phyloP scores from a whole-genome alignment of 2,329 filamentous ascomycete genomes.

The Fusarium pseudonygamai region DNA sequence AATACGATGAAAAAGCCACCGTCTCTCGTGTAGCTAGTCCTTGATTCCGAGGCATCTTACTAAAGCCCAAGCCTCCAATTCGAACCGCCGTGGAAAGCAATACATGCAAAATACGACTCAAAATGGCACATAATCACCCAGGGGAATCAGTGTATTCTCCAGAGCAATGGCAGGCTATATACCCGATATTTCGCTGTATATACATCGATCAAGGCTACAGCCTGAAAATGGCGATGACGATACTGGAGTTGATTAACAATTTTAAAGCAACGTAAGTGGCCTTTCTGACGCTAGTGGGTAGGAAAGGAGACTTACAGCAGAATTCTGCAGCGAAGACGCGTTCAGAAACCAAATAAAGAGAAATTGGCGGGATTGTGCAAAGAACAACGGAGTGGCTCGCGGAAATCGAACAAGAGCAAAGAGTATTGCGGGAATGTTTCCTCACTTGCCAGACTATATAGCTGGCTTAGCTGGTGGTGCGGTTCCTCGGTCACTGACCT shows the following conservation, averaged over 20 bases:
- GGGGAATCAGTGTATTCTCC: neutral
- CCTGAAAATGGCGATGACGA: neutral
- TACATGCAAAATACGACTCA: neutral
- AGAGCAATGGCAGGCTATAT: neutral
- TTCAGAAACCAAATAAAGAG: neutral
- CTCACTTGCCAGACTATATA: neutral
- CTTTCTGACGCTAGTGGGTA: neutral
- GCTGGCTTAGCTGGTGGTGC: neutral
- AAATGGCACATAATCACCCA: neutral
- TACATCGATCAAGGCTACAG: neutral
- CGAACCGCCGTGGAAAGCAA: neutral
- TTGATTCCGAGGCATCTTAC: neutral
- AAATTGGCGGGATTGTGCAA: neutral
- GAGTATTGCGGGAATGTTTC: neutral
- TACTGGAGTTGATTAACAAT: neutral
- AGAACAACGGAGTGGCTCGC: neutral
- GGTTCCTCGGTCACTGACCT: neutral
- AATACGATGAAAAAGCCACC: neutral
- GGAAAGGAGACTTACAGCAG: neutral
- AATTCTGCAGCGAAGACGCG: neutral
- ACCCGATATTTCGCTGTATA: neutral
- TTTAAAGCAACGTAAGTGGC: neutral
- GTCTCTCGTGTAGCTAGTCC: neutral
- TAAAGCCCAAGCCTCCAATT: neutral
- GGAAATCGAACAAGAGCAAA: neutral